phyloP scores from a whole-genome alignment of 768 basidiomycete genomes.

The Suillus decipiens region DNA sequence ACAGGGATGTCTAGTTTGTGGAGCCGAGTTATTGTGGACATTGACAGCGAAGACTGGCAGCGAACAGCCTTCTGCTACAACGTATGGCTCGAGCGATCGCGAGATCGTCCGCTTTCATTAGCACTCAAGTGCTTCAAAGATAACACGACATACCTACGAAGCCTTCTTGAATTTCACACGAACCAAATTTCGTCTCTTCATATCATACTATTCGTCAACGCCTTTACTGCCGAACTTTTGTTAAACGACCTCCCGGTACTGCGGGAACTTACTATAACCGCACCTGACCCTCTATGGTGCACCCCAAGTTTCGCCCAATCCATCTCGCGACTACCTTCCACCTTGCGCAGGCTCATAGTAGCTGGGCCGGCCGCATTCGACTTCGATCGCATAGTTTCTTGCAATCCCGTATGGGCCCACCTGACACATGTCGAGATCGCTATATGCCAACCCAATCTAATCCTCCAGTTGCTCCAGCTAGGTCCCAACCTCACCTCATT shows the following conservation, averaged over 20 bases:
- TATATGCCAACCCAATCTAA: not conserved
- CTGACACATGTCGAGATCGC: conserved; percentile 2
- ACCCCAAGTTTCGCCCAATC: not conserved
- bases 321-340: not conserved
- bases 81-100: not conserved
- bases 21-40: not conserved
- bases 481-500: not conserved
- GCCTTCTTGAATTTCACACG: not conserved
- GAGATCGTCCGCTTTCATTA: not conserved
- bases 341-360: not conserved
- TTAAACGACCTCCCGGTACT: not conserved
- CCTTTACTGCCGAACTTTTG: not conserved
- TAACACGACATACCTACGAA: not conserved
- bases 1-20: not conserved
- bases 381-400: not conserved
- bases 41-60: not conserved
- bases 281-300: not conserved
- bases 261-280: not conserved
- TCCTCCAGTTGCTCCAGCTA: not conserved
- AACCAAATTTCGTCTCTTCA: not conserved
- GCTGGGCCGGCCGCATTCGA: not conserved
- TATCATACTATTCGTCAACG: not conserved
- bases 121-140: conserved; percentile 1
- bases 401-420: not conserved
- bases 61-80: not conserved